These are phyloP conservation scores for Shiraia sp. DNA, from an alignment of 2,329 filamentous ascomycete genomes.

Conservation along the genomic window DNA sequence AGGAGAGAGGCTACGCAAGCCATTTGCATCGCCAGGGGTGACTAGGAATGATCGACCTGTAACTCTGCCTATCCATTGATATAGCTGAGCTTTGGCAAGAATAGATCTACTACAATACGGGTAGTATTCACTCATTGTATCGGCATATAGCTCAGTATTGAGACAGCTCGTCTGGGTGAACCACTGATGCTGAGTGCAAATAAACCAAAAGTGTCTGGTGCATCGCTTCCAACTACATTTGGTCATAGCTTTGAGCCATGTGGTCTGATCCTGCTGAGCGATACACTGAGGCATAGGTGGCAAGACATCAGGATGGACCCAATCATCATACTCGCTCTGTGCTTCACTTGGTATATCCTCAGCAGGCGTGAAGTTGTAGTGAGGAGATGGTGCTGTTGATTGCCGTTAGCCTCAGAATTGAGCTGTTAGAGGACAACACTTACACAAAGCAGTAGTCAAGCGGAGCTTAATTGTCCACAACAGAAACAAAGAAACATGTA, in stretches of 20 bases:
- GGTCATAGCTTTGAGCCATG: conserved; percentile 38
- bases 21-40: conserved; percentile 35
- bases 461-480: too few species aligned
- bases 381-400: too few species aligned
- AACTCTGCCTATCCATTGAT: conserved; percentile 28
- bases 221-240: conserved; percentile 34
- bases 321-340: conserved; percentile 22
- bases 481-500: too few species aligned
- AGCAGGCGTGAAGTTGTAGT: too few species aligned
- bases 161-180: conserved; percentile 39
- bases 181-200: conserved; percentile 42
- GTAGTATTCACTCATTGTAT: conserved; percentile 28
- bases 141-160: conserved; percentile 30
- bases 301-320: conserved; percentile 43
- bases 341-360: too few species aligned
- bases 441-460: too few species aligned
- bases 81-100: conserved; percentile 40
- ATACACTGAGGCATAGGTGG: conserved; percentile 42
- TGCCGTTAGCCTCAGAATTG: too few species aligned
- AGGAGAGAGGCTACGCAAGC: conserved; percentile 29
- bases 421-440: too few species aligned
- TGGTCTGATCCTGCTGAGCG: conserved; percentile 37
- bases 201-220: conserved; percentile 35
- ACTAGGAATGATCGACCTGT: conserved; percentile 41
- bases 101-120: conserved; percentile 36